Conservation (phyloP, 2,329 filamentous ascomycete species). For the Metarhizium humberi region DNA sequence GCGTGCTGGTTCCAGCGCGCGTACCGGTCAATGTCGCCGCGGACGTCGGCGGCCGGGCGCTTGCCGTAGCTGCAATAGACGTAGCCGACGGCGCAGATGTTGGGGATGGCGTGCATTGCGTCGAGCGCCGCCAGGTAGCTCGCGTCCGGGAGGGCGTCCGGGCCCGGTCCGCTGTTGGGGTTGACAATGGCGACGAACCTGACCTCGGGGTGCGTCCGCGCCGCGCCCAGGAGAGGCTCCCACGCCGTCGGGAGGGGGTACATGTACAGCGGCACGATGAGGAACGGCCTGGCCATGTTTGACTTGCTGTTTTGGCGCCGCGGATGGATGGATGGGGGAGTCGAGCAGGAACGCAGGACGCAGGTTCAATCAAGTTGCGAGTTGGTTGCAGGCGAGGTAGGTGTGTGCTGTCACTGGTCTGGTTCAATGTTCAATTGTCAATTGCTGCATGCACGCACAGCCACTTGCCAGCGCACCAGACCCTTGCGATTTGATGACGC, state of each 20-base stretch:
- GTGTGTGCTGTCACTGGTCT: no score
- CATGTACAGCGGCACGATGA: slow-evolving; percentile 24
- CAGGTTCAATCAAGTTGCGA: no score
- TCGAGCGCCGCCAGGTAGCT: slow-evolving; percentile 18
- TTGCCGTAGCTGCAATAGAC: slow-evolving; percentile 21
- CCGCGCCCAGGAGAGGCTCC: slow-evolving; percentile 18
- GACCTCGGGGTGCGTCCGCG: slow-evolving; percentile 12
- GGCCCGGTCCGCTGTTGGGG: slow-evolving; percentile 21
- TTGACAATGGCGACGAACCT: slow-evolving; percentile 22
- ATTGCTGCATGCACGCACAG: no score
- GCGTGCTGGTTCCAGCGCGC: slow-evolving; percentile 27
- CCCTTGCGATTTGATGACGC: no score
- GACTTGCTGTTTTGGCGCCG: no score
- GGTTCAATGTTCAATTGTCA: no score
- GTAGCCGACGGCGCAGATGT: slow-evolving; percentile 21
- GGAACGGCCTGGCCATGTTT: slow-evolving; percentile 9
- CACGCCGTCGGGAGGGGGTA: slow-evolving; percentile 19
- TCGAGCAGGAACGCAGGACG: no score
- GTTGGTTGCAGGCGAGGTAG: no score
- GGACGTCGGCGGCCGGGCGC: slow-evolving; percentile 11
- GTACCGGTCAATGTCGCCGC: slow-evolving; percentile 33
- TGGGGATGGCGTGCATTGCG: slow-evolving; percentile 12
- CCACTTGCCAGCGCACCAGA: no score
- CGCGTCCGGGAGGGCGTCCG: slow-evolving; percentile 14
- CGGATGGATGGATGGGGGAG: no score